Evolutionary conservation across 495 filamentous ascomycete species (phyloP), one percentile per base, ranked within the genome.

Genomic region (Daldinia loculata): DNA sequence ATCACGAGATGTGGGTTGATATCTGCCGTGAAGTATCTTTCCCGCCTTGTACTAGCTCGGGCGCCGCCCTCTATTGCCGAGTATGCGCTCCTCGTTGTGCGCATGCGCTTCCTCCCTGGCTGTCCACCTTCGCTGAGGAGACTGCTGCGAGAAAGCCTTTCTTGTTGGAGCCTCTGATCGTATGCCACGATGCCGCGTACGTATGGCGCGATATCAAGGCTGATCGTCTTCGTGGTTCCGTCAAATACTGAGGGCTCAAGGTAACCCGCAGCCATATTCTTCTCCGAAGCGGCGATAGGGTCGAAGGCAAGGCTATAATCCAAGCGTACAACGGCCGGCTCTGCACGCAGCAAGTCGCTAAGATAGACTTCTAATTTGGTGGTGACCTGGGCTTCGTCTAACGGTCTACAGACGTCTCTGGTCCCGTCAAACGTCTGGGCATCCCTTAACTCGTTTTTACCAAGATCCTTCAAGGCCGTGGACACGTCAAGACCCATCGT

Each of bases 31-130:
- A 97, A 95, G 88, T 93, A 97, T 56, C 86, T 85, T 77, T 95
- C 93, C 58, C 86, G 88, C 53, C 93, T 86, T 17, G 88, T 92
- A 2, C 83, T 88, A 39, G 88, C 86, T 71, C 95, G 88, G 50
- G 84, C 84, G 1, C 93, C 90, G 17, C 94, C 94, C 72, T 97
- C 94, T 0, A 94, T 83, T 0, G 95, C 96, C 12, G 91, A 92
- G 39, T 93, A 86, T 29, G 92, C 92, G 22, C 93, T 87, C 45
- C 94, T 81, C 0, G 95, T 98, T 0, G 85, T 94, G 26, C 95
- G 82, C 74, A 88, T 84, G 17, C 88, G 85, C 77, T 93, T 94
- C 26, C 79, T 82, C 3, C 81, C 85, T 15, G 83, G 85, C 55
- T 76, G 80, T 6, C 82, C 82, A 38, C 82, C 80, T 27, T 84